Conservation (phyloP, 2,329 filamentous ascomycete genomes). For the Alternaria alternata region DNA sequence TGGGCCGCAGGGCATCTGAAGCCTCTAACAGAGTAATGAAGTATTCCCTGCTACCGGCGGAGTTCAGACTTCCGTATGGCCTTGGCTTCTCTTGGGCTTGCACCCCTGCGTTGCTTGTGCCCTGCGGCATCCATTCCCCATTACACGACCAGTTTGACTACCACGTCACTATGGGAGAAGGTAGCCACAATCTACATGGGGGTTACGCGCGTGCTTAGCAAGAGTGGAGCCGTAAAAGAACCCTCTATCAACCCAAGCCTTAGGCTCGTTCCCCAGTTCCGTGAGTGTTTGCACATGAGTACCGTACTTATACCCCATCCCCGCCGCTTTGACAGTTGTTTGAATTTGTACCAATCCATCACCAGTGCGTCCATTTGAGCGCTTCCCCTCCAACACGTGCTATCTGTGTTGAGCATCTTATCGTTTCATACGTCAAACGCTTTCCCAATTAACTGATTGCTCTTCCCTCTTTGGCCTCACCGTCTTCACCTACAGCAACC, state of each 20-base stretch:
- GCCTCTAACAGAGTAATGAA: constrained; percentile 30
- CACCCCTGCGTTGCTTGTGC: constrained; percentile 50
- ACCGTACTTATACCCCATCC: constrained; percentile 30
- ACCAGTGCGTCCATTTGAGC: constrained; percentile 25
- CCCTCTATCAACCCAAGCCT: constrained; percentile 28
- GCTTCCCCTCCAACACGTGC: constrained; percentile 26
- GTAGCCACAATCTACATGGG: constrained; percentile 33
- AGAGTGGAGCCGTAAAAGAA: constrained; percentile 29
- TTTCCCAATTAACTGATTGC: constrained; percentile 13
- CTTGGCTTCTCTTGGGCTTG: constrained; percentile 46
- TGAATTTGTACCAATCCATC: constrained; percentile 10
- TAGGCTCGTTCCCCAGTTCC: constrained; percentile 28
- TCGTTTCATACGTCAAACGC: constrained; percentile 14
- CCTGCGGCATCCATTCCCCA: constrained; percentile 36
- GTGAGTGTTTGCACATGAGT: constrained; percentile 21
- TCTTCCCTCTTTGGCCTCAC: constrained; percentile 14
- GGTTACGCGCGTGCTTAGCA: constrained; percentile 40
- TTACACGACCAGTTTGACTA: constrained; percentile 43
- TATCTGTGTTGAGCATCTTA: constrained; percentile 29
- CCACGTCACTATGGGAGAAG: constrained; percentile 45
- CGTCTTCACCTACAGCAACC: constrained; percentile 15
- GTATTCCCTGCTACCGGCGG: constrained; percentile 38
- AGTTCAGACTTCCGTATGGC: constrained; percentile 37
- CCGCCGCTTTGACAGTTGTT: constrained; percentile 21
- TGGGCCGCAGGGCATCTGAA: constrained; percentile 36